These are phyloP conservation scores for Anthracocystis walkeri DNA, from an alignment of 1,284 basidiomycete genomes.

Conservation along the genomic window DNA sequence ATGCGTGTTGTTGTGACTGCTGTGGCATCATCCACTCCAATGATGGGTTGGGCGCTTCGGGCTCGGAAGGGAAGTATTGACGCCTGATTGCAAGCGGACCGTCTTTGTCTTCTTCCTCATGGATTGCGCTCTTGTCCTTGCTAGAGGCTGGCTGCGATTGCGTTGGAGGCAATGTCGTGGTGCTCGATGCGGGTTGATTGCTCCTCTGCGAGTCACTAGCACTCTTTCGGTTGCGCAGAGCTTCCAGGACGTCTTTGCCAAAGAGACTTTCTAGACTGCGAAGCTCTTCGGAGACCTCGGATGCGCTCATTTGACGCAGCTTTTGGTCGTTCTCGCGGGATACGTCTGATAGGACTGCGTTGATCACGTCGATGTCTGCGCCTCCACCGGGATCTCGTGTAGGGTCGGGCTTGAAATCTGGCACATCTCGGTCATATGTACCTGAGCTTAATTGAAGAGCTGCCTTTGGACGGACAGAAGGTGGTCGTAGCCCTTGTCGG, in stretches of 20 bases:
- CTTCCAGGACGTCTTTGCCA: constrained; percentile 58
- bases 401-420: constrained; percentile 41
- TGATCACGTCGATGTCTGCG: constrained; percentile 55
- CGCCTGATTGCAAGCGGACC: constrained; percentile 84
- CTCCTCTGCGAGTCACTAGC: constrained; percentile 5
- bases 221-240: constrained; percentile 46
- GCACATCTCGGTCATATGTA: neutral
- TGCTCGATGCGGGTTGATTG: neutral
- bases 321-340: constrained; percentile 59
- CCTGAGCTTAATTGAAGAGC: neutral
- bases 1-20: neutral
- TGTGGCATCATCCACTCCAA: constrained; percentile 61
- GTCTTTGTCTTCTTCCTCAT: constrained; percentile 75
- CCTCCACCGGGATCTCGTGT: constrained; percentile 62
- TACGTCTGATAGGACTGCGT: constrained; percentile 45
- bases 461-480: constrained; percentile 24
- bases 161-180: constrained; percentile 66
- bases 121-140: constrained; percentile 10
- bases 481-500: constrained; percentile 39
- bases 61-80: constrained; percentile 82
- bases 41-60: constrained; percentile 51
- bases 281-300: constrained; percentile 56
- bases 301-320: constrained; percentile 57
- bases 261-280: constrained; percentile 58
- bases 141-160: constrained; percentile 67